Evolutionary conservation across 2,329 filamentous ascomycete genomes (phyloP), one percentile per base, ranked within the genome.

Genomic region (Xylaria sp.): DNA sequence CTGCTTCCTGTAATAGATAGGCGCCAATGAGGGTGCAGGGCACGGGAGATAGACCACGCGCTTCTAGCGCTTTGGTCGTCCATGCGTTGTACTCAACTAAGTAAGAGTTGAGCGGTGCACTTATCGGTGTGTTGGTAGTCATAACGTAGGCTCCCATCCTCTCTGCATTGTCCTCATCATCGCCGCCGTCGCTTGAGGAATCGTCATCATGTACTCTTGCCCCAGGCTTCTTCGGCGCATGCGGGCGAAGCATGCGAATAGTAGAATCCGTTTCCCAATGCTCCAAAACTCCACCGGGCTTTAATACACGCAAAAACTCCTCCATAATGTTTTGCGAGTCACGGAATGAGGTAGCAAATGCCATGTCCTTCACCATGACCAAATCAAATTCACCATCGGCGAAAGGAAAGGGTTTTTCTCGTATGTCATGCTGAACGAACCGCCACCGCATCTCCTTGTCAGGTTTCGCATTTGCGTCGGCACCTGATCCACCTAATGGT

Each of bases 211-310:
- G 71, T 41, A 71, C 67, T 57, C 58, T 59, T 28, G 74, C 71
- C 9, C 70, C 69, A 15, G 73, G 70, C 6, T 67, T 67, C 49
- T 76, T 75, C 2, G 86, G 89, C 1, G 92, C 89, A 78, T 96
- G 93, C 2, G 93, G 93, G 60, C 93, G 86, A 33, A 98, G 85
- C 79, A 94, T 94, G 73, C 94, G 91, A 72, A 97, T 89, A 13
- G 91, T 88, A 77, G 94, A 90, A 80, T 98, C 94, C 5, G 91
- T 91, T 72, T 97, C 94, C 94, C 94, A 98, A 18, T 97, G 86
- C 78, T 98, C 95, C 31, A 98, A 77, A 1, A 89, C 89, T 4
- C 95, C 95, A 18, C 93, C 94, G 0, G 92, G 90, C 72, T 87
- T 90, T 43, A 97, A 83, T 13, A 97, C 82, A 20, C 94, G 91